Evolutionary conservation across 306 rosid genomes (phyloP), one percentile per base, ranked within the genome.

Genomic region (Gastrolobium villosum): DNA sequence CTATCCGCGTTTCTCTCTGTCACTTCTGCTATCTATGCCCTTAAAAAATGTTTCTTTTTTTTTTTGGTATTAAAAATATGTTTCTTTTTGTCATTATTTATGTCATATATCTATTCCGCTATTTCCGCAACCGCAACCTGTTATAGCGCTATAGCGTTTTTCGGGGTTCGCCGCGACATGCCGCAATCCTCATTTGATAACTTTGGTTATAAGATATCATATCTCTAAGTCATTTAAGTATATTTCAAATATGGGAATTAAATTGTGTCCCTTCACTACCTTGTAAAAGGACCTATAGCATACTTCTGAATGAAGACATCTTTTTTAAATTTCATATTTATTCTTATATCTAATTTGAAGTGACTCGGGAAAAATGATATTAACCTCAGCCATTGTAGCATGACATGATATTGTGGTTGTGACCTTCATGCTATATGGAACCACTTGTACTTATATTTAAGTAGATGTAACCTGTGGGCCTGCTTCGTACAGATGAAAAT

Each of bases 401-500:
- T 46, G 50, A 48, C 6, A 20, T 46, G 36, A 26, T 48, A n/a
- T 52, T 64, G 57, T 54, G 53, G 34, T 41, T 30, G 56, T 28
- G 52, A 57, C 34, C 61, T 56, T 57, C 59, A 40, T 66, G 37
- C 10, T 64, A 28, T 48, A 34, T 32, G 32, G 14, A 43, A 4
- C 48, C 61, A 37, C 35, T 34, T 34, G 66, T 55, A 32, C 4
- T 4, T 46, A 46, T 11, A 46, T 9, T 46, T 46, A 31, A 67
- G 68, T 32, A 45, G 75, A 61, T 56, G 32, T 70, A 48, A 44
- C 30, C 39, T n/a, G 20, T 36, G 63, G 62, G 37, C 64, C 53
- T 48, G 77, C 11, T 67, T 41, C 39, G 10, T 66, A 9, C 39
- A 2, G 67, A 59, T 66, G 60, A 46, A 67, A 55, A 68, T 59